Evolutionary conservation across 1,284 basidiomycete species (phyloP).

Genomic region (Ganoderma lucidum): DNA sequence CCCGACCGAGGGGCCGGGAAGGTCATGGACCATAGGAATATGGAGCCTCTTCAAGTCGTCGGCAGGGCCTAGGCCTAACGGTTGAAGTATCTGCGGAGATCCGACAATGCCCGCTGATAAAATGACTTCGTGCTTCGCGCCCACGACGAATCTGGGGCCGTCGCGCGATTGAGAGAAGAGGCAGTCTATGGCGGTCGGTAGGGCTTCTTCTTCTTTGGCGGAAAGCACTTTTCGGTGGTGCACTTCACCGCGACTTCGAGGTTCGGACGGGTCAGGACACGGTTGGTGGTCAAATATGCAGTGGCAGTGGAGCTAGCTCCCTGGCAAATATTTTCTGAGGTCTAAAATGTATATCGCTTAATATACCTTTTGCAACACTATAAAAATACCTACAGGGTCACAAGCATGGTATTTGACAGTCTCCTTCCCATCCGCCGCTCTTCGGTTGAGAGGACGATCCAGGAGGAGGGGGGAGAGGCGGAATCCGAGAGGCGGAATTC

Average conservation of each 20-base stretch:
- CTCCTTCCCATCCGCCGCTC: too few species aligned
- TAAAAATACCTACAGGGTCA: not conserved
- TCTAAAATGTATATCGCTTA: too few species aligned
- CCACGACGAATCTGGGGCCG: not conserved
- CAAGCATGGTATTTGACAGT: not conserved
- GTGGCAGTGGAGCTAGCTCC: not conserved
- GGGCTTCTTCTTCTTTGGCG: not conserved
- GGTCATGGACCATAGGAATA: not conserved
- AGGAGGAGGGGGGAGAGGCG: too few species aligned
- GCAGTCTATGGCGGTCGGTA: not conserved
- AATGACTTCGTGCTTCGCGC: not conserved
- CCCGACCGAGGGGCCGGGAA: not conserved
- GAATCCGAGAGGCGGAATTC: too few species aligned
- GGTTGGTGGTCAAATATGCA: not conserved
- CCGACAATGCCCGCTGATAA: not conserved
- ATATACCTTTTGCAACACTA: not conserved
- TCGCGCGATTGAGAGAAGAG: not conserved
- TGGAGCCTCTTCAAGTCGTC: not conserved
- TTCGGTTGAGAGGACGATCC: too few species aligned
- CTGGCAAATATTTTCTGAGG: too few species aligned
- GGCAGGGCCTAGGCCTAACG: not conserved
- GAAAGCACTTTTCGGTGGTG: not conserved
- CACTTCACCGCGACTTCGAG: not conserved
- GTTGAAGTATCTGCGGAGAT: not conserved
- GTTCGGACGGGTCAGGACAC: not conserved